phyloP scores from a whole-genome alignment of 345 rosid genomes.

The Pseudoturritis turrita region DNA sequence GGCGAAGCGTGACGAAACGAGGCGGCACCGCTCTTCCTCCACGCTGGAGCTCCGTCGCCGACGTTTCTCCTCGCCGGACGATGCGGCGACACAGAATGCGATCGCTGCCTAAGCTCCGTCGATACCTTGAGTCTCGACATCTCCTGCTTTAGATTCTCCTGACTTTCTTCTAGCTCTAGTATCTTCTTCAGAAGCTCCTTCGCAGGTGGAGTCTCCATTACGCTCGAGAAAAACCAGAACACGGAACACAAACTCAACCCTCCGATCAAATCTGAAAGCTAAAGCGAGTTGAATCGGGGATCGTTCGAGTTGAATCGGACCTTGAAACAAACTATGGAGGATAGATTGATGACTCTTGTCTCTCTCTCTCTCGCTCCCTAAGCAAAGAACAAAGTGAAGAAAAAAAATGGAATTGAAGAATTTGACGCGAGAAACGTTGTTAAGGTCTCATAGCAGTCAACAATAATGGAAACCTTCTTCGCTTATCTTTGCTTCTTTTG shows the following conservation, averaged over 20 bases:
- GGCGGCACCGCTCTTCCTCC: constrained; percentile 57
- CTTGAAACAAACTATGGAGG: neutral
- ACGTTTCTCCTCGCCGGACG: constrained; percentile 44
- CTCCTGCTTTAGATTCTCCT: constrained; percentile 73
- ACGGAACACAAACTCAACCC: neutral
- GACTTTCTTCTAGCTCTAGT: constrained; percentile 82
- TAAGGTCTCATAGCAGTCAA: constrained; percentile 25
- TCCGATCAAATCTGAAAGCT: constrained; percentile 9
- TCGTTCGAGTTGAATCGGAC: constrained; percentile 24
- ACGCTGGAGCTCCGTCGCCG: constrained; percentile 27
- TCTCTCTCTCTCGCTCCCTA: constrained; percentile 3
- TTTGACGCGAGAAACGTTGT: constrained; percentile 3
- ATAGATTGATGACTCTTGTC: too few species aligned
- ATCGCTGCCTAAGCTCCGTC: constrained; percentile 49
- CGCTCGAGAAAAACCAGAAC: neutral
- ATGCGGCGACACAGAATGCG: constrained; percentile 84
- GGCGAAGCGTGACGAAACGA: constrained; percentile 84
- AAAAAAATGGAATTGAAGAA: neutral
- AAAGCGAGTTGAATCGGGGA: constrained; percentile 23
- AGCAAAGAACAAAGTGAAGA: neutral
- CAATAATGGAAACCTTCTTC: constrained; percentile 26
- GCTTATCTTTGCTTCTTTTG: constrained; percentile 10
- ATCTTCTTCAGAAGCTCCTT: constrained; percentile 84
- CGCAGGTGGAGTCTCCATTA: constrained; percentile 66
- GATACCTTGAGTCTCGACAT: constrained; percentile 66